phyloP scores from a whole-genome alignment of 768 basidiomycete genomes.

The Suillus sp. region DNA sequence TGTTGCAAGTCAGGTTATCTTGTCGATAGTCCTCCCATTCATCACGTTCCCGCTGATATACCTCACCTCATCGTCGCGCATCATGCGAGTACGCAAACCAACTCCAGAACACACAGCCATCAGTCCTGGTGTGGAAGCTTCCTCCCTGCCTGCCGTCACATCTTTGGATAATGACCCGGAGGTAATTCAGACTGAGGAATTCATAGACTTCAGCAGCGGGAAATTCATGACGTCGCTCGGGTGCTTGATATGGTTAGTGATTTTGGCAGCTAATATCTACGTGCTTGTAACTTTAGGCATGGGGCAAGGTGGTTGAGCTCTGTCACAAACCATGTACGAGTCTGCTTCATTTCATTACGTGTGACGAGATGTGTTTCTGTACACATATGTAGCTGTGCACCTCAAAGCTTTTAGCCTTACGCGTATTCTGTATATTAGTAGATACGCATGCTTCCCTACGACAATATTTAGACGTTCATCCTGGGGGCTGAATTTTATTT shows the following conservation, averaged over 20 bases:
- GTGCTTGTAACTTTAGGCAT: constrained; percentile 63
- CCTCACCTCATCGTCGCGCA: constrained; percentile 61
- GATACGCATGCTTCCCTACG: neutral
- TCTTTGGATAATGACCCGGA: constrained; percentile 8
- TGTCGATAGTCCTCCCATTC: constrained; percentile 85
- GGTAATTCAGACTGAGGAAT: constrained; percentile 32
- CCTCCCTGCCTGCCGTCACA: neutral
- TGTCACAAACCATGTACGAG: neutral
- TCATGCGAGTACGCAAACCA: constrained; percentile 64
- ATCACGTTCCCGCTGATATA: constrained; percentile 80
- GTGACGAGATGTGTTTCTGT: neutral
- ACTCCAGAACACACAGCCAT: neutral
- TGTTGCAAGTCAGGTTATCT: constrained; percentile 83
- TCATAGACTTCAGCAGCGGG: constrained; percentile 66
- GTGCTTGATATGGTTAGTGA: constrained; percentile 60
- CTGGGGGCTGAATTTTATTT: too few species aligned
- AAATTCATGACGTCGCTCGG: constrained; percentile 53
- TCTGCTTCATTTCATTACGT: neutral
- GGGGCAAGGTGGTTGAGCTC: constrained; percentile 31
- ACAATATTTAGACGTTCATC: too few species aligned
- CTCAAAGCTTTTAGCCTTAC: neutral
- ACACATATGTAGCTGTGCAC: neutral
- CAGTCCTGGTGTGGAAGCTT: neutral
- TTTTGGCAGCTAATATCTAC: constrained; percentile 75
- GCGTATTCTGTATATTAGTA: neutral